A percentile compares a stretch with the other conserved stretches of the same genome.
phyloP scores from a whole-genome alignment of 495 filamentous ascomycete species.

The Penicillium cinerascens region DNA sequence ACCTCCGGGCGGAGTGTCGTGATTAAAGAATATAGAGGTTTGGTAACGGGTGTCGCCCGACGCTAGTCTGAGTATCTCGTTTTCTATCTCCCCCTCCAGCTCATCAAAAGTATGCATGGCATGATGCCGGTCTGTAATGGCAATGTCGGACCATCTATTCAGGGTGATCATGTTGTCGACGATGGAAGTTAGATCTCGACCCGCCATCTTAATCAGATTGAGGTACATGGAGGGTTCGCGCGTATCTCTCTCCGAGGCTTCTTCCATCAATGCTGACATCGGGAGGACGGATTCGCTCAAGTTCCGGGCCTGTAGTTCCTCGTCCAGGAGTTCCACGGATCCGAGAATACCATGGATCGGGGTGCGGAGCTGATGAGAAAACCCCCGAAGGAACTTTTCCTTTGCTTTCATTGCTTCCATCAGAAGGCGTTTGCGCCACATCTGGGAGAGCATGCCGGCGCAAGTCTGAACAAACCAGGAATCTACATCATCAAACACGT shows the following conservation, averaged over 20 bases:
- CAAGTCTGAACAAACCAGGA: conserved; percentile 15
- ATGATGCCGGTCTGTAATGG: conserved; percentile 9
- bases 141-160: conserved; percentile 17
- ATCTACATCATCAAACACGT: conserved; percentile 18
- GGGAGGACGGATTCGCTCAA: background rate
- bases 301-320: conserved; percentile 5
- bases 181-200: conserved; percentile 12
- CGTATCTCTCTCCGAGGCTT: background rate
- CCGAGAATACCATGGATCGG: conserved; percentile 17
- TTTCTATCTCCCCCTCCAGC: conserved; percentile 8
- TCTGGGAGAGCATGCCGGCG: conserved; percentile 10
- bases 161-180: conserved; percentile 14
- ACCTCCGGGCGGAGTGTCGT: background rate
- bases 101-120: conserved; percentile 8
- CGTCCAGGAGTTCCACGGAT: conserved; percentile 13
- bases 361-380: conserved; percentile 18
- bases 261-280: too few relatives aligned
- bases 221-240: conserved; percentile 8
- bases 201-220: conserved; percentile 13
- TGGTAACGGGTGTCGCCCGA: conserved; percentile 10
- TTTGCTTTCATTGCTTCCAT: conserved; percentile 14
- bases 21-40: conserved; percentile 8
- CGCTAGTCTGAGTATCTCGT: background rate
- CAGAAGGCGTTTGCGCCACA: conserved; percentile 11
- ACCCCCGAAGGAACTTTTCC: conserved; percentile 19